Conservation (phyloP, 371 early-diverging fungal genomes). For the Phascolomyces articulosus region DNA sequence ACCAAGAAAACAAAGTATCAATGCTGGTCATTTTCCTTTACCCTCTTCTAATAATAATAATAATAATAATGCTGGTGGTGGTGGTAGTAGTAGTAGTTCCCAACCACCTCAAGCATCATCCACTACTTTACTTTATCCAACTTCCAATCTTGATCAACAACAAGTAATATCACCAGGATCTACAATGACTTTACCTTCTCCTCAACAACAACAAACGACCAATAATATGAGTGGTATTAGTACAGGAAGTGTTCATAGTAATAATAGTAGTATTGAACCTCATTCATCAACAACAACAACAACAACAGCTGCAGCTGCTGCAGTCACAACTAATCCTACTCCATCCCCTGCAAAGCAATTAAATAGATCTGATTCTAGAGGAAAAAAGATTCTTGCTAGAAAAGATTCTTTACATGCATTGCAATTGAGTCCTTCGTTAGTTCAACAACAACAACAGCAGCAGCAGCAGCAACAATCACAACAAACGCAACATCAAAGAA, state of each 20-base stretch:
- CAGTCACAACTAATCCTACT: no score
- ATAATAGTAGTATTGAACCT: no score
- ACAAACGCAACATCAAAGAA: background rate
- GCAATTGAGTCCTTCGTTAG: background rate
- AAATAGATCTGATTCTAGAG: constrained; percentile 4
- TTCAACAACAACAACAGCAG: constrained; percentile 2
- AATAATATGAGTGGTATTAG: no score
- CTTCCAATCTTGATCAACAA: background rate
- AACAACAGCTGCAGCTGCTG: no score
- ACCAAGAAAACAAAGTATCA: background rate
- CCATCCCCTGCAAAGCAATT: background rate
- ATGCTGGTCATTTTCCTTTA: background rate
- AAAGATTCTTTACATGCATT: constrained; percentile 8
- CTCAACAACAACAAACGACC: background rate
- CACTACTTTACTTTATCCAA: background rate
- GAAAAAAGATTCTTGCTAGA: constrained; percentile 4
- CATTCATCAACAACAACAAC: no score
- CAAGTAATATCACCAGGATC: background rate
- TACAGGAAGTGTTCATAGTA: no score
- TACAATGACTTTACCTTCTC: background rate
- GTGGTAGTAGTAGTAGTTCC: no score
- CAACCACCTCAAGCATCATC: background rate
- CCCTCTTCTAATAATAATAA: background rate
- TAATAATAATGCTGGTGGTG: no score
- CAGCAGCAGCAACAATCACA: background rate